These are phyloP conservation scores for Pleomassaria siparia DNA, from an alignment of 2,329 filamentous ascomycete genomes.

Conservation along the genomic window DNA sequence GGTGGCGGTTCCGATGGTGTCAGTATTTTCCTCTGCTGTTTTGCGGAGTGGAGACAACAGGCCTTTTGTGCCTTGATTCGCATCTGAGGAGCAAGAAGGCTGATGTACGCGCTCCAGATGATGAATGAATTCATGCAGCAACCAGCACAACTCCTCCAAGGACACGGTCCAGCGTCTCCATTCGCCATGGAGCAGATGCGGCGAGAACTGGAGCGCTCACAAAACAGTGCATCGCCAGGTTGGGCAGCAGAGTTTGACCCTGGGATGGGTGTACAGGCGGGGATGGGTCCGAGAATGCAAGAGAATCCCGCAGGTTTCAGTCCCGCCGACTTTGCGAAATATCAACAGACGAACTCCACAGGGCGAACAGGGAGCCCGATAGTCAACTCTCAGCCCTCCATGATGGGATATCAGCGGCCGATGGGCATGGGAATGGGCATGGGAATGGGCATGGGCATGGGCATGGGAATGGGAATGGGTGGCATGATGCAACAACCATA, in stretches of 20 bases:
- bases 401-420: constrained; percentile 59
- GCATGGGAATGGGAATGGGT: constrained; percentile 57
- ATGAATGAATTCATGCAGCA: constrained; percentile 93
- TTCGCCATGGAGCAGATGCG: constrained; percentile 70
- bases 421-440: constrained; percentile 47
- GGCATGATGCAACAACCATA: constrained; percentile 47
- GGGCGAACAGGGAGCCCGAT: constrained; percentile 63
- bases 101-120: constrained; percentile 61
- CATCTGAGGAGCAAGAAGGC: constrained; percentile 12
- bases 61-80: neutral
- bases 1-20: constrained; percentile 67
- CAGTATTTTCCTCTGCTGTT: constrained; percentile 15
- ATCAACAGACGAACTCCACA: constrained; percentile 65
- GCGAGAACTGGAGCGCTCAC: constrained; percentile 60
- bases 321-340: constrained; percentile 83
- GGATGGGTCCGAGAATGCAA: constrained; percentile 72
- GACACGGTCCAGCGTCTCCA: constrained; percentile 54
- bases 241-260: constrained; percentile 68
- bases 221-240: constrained; percentile 56
- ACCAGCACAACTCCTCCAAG: constrained; percentile 61
- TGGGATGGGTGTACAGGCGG: constrained; percentile 59
- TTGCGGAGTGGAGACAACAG: neutral
- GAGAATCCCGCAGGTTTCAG: constrained; percentile 62
- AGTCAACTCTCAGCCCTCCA: constrained; percentile 44
- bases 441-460: constrained; percentile 61